Evolutionary conservation across 1,284 basidiomycete genomes (phyloP).

Genomic region (Cryptococcus sp.): DNA sequence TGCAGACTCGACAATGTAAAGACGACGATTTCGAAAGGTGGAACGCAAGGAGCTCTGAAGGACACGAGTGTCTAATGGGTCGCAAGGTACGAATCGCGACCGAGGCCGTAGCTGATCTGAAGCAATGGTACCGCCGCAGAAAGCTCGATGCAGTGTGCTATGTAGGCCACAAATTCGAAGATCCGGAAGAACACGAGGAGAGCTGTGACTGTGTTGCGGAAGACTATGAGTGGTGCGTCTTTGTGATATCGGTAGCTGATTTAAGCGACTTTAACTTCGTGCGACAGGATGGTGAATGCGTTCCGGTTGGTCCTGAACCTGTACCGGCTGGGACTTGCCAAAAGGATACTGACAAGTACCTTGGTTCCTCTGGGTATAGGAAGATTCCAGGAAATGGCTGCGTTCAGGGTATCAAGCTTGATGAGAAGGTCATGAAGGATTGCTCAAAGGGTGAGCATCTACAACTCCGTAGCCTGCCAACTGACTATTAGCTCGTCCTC

Average conservation of each 20-base stretch:
- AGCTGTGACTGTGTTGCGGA: slow-evolving; percentile 76
- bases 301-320: slow-evolving; percentile 75
- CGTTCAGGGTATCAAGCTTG: slow-evolving; percentile 59
- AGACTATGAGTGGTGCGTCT: slow-evolving; percentile 84
- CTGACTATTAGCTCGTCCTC: slow-evolving; percentile 58
- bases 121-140: slow-evolving; percentile 91
- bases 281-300: slow-evolving; percentile 66
- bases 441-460: slow-evolving; percentile 71
- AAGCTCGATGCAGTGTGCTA: slow-evolving; percentile 83
- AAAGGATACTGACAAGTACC: slow-evolving; percentile 61
- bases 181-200: slow-evolving; percentile 77
- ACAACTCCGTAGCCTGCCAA: slow-evolving; percentile 4
- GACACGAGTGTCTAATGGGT: slow-evolving; percentile 86
- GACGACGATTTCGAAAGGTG: slow-evolving; percentile 79
- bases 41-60: slow-evolving; percentile 67
- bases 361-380: slow-evolving; percentile 86
- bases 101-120: background rate
- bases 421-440: slow-evolving; percentile 64
- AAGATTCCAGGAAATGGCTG: slow-evolving; percentile 93
- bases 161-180: slow-evolving; percentile 84
- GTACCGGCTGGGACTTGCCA: slow-evolving; percentile 75
- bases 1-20: slow-evolving; percentile 65
- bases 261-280: slow-evolving; percentile 43
- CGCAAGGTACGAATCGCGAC: slow-evolving; percentile 67
- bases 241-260: background rate